phyloP scores from a whole-genome alignment of 2,329 filamentous ascomycete genomes.

The Alternaria conjuncta region DNA sequence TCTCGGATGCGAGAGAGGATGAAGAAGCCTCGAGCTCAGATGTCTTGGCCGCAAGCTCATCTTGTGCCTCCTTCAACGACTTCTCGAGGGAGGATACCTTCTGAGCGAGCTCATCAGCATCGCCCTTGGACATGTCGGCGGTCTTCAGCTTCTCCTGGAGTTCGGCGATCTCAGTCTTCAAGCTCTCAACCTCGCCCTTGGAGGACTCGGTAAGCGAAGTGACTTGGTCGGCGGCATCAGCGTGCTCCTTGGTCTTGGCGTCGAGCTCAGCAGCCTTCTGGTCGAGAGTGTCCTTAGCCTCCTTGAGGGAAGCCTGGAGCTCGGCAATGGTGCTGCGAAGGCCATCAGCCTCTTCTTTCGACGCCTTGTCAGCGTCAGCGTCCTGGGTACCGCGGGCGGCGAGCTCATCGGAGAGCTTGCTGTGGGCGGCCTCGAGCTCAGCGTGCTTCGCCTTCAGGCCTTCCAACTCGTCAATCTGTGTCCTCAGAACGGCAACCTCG shows the following conservation, averaged over 20 bases:
- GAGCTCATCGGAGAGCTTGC: conserved; percentile 18
- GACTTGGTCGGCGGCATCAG: conserved; percentile 19
- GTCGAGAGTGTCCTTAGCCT: conserved; percentile 25
- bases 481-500: conserved; percentile 29
- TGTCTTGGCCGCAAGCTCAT: conserved; percentile 28
- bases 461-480: conserved; percentile 30
- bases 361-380: conserved; percentile 24
- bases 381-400: conserved; percentile 25
- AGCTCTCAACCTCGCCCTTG: conserved; percentile 28
- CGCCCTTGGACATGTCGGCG: conserved; percentile 32
- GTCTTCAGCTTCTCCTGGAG: conserved; percentile 33
- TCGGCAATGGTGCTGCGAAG: conserved; percentile 35
- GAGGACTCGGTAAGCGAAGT: conserved; percentile 23
- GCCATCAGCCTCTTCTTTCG: conserved; percentile 28
- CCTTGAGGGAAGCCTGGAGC: conserved; percentile 31
- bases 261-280: conserved; percentile 29
- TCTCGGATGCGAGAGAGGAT: conserved; percentile 26
- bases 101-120: conserved; percentile 31
- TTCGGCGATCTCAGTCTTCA: conserved; percentile 33
- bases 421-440: conserved; percentile 25
- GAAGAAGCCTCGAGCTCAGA: conserved; percentile 30
- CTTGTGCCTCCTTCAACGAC: conserved; percentile 36
- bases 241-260: conserved; percentile 25
- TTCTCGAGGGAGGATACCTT: conserved; percentile 37
- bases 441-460: conserved; percentile 22